Evolutionary conservation across 1,284 basidiomycete species (phyloP).

Genomic region (Kwoniella shivajii): DNA sequence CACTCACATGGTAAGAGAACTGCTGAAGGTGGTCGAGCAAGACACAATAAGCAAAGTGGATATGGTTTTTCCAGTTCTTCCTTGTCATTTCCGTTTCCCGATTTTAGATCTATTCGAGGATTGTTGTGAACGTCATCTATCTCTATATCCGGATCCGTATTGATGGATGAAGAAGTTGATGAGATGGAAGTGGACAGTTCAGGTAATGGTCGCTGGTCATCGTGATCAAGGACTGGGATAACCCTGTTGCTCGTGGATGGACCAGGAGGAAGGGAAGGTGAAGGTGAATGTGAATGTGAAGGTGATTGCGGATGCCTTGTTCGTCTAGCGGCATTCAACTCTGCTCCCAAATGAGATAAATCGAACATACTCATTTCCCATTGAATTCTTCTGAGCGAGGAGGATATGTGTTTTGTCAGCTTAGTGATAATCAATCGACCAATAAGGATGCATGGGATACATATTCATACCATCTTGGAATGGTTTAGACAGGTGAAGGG

Average conservation of each 20-base stretch:
- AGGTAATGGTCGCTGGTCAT: neutral
- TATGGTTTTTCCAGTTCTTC: conserved; percentile 22
- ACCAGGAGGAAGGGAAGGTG: no score
- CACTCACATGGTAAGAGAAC: conserved; percentile 45
- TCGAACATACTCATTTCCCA: conserved; percentile 8
- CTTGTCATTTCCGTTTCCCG: neutral
- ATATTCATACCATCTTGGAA: neutral
- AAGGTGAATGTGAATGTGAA: no score
- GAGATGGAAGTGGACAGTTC: neutral
- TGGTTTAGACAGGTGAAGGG: no score
- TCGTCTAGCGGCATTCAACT: conserved; percentile 19
- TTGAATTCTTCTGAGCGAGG: neutral
- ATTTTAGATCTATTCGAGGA: neutral
- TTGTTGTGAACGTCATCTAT: neutral
- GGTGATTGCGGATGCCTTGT: no score
- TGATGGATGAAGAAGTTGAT: neutral
- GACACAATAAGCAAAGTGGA: conserved; percentile 41
- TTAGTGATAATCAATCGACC: neutral
- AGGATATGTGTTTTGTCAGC: no score
- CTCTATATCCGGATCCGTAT: neutral
- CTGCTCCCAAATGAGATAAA: conserved; percentile 19
- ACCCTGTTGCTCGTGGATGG: no score
- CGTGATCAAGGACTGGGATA: no score
- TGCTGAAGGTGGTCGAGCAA: conserved; percentile 36
- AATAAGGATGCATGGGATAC: neutral